phyloP scores from a whole-genome alignment of 1,284 basidiomycete species.

The Fistulina hepatica region DNA sequence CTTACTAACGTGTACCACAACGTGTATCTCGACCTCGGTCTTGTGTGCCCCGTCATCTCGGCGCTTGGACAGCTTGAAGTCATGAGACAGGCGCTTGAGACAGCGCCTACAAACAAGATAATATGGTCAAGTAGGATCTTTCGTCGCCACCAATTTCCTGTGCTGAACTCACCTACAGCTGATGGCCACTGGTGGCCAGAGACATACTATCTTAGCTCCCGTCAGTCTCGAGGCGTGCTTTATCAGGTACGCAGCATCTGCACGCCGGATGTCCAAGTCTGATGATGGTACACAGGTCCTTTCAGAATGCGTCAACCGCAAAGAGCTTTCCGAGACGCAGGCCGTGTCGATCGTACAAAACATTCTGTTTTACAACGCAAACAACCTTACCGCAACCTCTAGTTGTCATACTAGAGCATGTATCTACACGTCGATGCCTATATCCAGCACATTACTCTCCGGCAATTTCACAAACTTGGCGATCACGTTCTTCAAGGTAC shows the following conservation, averaged over 20 bases:
- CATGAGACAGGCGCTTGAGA: slow-evolving; percentile 53
- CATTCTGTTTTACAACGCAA: slow-evolving; percentile 49
- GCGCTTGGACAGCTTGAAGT: slow-evolving; percentile 47
- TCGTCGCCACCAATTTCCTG: neutral
- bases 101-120: slow-evolving; percentile 64
- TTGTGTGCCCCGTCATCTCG: slow-evolving; percentile 60
- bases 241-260: slow-evolving; percentile 33
- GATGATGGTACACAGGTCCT: slow-evolving; percentile 32
- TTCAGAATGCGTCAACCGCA: slow-evolving; percentile 29
- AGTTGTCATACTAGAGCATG: too few relatives aligned
- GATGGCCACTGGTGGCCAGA: slow-evolving; percentile 76
- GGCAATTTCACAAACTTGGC: too few relatives aligned
- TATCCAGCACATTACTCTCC: too few relatives aligned
- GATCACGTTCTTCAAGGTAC: too few relatives aligned
- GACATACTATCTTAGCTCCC: slow-evolving; percentile 52
- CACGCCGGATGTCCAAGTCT: too few relatives aligned
- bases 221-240: slow-evolving; percentile 52
- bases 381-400: too few relatives aligned
- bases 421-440: too few relatives aligned
- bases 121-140: slow-evolving; percentile 59
- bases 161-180: slow-evolving; percentile 27
- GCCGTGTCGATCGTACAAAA: slow-evolving; percentile 39
- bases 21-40: slow-evolving; percentile 69
- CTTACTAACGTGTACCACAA: slow-evolving; percentile 58
- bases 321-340: slow-evolving; percentile 37